Evolutionary conservation across 768 basidiomycete species (phyloP).

Genomic region (Boletus rubescentipes): DNA sequence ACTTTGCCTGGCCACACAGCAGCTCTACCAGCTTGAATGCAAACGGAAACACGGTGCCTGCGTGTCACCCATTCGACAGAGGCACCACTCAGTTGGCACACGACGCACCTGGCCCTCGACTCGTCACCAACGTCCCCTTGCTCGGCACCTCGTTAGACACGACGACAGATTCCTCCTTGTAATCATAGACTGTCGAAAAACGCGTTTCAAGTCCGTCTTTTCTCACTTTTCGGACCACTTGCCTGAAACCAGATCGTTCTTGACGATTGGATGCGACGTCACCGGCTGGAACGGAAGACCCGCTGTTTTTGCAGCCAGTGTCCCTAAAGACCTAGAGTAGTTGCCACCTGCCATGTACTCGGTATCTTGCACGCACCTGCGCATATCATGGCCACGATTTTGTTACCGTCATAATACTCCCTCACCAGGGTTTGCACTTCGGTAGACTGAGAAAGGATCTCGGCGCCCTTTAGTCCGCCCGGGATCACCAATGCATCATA

Average conservation of each 20-base stretch:
- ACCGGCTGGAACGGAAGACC: slow-evolving; percentile 60
- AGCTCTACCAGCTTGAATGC: slow-evolving; percentile 73
- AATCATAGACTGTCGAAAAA: slow-evolving; percentile 57
- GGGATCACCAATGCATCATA: slow-evolving; percentile 75
- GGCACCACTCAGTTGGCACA: neutral
- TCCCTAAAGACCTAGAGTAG: slow-evolving; percentile 42
- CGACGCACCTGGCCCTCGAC: slow-evolving; percentile 69
- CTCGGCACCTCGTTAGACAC: slow-evolving; percentile 42
- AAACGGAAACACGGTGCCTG: slow-evolving; percentile 77
- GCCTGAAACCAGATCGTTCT: slow-evolving; percentile 56
- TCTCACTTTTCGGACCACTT: slow-evolving; percentile 4
- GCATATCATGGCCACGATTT: slow-evolving; percentile 80
- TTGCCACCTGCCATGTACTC: neutral
- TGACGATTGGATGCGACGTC: slow-evolving; percentile 79
- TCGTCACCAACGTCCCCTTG: slow-evolving; percentile 67
- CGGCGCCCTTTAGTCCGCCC: slow-evolving; percentile 76
- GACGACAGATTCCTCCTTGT: slow-evolving; percentile 72
- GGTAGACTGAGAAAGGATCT: slow-evolving; percentile 60
- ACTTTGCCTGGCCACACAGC: slow-evolving; percentile 61
- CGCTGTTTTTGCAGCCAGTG: slow-evolving; percentile 63
- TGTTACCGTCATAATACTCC: slow-evolving; percentile 40
- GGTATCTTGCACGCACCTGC: slow-evolving; percentile 50
- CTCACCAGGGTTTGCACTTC: slow-evolving; percentile 64
- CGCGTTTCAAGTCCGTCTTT: neutral
- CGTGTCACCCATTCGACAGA: neutral